Evolutionary conservation across 2,329 filamentous ascomycete genomes (phyloP), one percentile per base, ranked within the genome.

Genomic region (Trichothecium roseum): DNA sequence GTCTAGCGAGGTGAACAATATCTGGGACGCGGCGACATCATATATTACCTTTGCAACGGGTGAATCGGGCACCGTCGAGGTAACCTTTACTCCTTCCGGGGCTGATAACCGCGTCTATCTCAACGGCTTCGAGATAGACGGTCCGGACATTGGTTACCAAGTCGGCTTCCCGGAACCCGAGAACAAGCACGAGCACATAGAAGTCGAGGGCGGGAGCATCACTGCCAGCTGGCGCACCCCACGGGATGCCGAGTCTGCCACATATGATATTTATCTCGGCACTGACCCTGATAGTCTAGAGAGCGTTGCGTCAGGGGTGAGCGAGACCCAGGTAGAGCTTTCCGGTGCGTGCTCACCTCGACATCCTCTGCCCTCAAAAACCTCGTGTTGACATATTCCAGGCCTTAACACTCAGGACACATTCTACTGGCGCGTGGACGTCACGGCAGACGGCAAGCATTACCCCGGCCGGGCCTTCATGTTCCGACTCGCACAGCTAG

Each of bases 361-460:
- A 32, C 30, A 12, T 32, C 30, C 6, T 3, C 30, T 17, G 18
- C 30, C 7, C 17, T 32, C 30, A 8, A 17, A 16, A 18, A 8
- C 14, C 17, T 15, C 16, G 16, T 29, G 28, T 17, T 32, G 12
- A 32, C 17, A 12, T 12, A 2, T 32, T 17, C 13, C 14, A 47
- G 46, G 32, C 9, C 38, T 47, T 8, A 45, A 49, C 36, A 42
- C 45, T 1, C 18, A 44, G 3, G 49, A 51, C 27, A 51, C 45
- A 0, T 54, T 50, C 32, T 55, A 53, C 35, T 54, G 52, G 53
- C 46, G 51, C 6, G 47, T 56, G 2, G 53, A 56, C 24, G 48
- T 49, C 4, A 38, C 51, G 8, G 40, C 44, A 9, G 42, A 26
- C 20, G 30, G 30, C 2, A 27, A 20, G 4, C 46, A 42, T 1